Conservation (phyloP, 2,329 filamentous ascomycete genomes). For the Diaporthe capsici region DNA sequence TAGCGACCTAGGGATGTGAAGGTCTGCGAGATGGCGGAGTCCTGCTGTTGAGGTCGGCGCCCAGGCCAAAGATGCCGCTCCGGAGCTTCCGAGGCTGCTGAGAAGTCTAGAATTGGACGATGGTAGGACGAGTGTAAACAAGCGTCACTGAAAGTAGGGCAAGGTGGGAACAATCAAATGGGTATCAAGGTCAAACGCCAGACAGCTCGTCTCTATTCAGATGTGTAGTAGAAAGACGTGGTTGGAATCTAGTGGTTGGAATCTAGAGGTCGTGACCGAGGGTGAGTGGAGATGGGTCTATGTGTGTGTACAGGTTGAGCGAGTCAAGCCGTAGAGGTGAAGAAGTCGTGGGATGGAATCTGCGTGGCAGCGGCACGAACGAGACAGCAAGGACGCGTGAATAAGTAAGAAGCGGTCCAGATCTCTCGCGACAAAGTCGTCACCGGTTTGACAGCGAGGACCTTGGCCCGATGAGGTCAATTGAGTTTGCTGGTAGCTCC, state of each 20-base stretch:
- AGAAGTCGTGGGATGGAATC: neutral
- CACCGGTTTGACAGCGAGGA: conserved; percentile 2
- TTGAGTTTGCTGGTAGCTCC: neutral
- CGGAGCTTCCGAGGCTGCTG: neutral
- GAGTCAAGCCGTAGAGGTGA: neutral
- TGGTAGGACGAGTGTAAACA: neutral
- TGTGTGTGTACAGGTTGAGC: neutral
- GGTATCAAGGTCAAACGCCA: conserved; percentile 1
- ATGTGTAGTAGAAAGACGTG: neutral
- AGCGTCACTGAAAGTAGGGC: no score
- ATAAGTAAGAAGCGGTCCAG: conserved; percentile 27
- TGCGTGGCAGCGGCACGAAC: neutral
- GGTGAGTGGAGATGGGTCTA: conserved; percentile 25
- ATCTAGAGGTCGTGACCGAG: neutral
- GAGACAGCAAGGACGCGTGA: neutral
- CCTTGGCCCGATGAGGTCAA: conserved; percentile 21
- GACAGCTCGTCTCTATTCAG: neutral
- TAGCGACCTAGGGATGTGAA: neutral
- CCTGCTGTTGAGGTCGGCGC: neutral
- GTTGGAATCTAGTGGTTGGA: neutral
- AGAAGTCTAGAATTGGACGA: neutral
- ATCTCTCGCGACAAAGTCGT: conserved; percentile 20
- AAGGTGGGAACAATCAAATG: neutral
- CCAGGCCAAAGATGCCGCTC: neutral
- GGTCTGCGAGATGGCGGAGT: neutral